Conservation (phyloP, 1,284 basidiomycete genomes). For the Mycosarcoma mackinlayi region DNA sequence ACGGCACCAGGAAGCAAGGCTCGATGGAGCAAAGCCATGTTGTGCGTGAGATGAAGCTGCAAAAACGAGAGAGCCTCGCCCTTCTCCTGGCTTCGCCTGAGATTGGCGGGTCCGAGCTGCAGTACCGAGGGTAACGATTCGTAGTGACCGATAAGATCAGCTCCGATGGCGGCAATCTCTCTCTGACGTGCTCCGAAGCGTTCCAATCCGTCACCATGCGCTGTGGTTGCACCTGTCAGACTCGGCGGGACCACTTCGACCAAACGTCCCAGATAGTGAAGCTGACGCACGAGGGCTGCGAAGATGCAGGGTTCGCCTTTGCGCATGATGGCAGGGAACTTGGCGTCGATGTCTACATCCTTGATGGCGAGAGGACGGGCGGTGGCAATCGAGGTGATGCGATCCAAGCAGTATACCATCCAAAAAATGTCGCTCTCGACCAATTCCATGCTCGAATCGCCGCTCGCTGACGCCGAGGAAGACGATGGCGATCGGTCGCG, state of each 20-base stretch:
- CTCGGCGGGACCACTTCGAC: slow-evolving; percentile 14
- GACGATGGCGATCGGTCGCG: slow-evolving; percentile 10
- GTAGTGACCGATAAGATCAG: slow-evolving; percentile 36
- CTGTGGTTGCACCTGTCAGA: background rate
- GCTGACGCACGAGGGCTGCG: slow-evolving; percentile 41
- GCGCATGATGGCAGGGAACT: slow-evolving; percentile 28
- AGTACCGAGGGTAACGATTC: slow-evolving; percentile 33
- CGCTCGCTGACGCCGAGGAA: background rate
- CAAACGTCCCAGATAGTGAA: slow-evolving; percentile 37
- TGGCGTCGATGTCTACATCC: slow-evolving; percentile 37
- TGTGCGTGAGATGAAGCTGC: slow-evolving; percentile 43
- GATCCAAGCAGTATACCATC: slow-evolving; percentile 42
- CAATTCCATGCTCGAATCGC: slow-evolving; percentile 1
- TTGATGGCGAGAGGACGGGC: slow-evolving; percentile 35
- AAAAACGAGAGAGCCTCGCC: slow-evolving; percentile 35
- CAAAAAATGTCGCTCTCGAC: slow-evolving; percentile 27
- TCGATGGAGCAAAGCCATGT: slow-evolving; percentile 31
- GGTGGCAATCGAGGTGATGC: slow-evolving; percentile 38
- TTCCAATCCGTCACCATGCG: background rate
- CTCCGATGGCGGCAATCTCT: slow-evolving; percentile 28
- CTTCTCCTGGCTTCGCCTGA: slow-evolving; percentile 18
- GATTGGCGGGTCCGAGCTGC: slow-evolving; percentile 22
- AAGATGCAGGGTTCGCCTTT: slow-evolving; percentile 41
- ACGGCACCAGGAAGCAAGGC: slow-evolving; percentile 19
- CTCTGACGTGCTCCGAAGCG: slow-evolving; percentile 15